A percentile compares a stretch with the other conserved stretches of the same genome.
phyloP scores from a whole-genome alignment of 306 rosid species.

The Cicer judaicum region DNA sequence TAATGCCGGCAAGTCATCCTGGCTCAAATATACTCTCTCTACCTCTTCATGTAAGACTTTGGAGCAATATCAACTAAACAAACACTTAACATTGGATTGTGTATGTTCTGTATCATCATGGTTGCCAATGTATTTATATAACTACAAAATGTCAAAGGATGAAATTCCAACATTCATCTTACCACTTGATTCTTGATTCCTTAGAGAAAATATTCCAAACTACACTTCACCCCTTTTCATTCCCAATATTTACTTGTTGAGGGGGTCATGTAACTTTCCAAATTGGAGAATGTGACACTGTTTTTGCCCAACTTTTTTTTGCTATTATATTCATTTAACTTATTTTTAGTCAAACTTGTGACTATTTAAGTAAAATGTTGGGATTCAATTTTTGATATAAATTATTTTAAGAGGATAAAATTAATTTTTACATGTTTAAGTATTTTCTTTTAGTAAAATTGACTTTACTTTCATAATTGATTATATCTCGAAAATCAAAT shows the following conservation, averaged over 20 bases:
- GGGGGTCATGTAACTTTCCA: background rate
- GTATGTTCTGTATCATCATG: background rate
- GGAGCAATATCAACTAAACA: background rate
- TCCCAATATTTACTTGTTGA: too few species aligned
- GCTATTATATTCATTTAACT: background rate
- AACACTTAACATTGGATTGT: background rate
- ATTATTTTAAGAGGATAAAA: too few species aligned
- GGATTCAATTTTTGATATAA: background rate
- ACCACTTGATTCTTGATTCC: background rate
- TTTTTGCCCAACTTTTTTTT: background rate
- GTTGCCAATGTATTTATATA: slow-evolving; percentile 47
- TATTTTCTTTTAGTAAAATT: too few species aligned
- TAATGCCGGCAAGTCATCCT: slow-evolving; percentile 63
- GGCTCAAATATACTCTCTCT: slow-evolving; percentile 58
- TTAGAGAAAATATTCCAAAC: background rate
- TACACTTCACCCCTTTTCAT: background rate
- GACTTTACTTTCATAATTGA: too few species aligned
- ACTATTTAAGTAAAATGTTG: background rate
- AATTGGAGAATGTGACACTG: background rate
- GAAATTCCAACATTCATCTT: slow-evolving; percentile 17
- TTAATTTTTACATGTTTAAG: too few species aligned
- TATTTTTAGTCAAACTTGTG: background rate
- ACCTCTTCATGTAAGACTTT: slow-evolving; percentile 47
- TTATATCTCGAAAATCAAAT: too few species aligned
- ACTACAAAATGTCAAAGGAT: slow-evolving; percentile 39